Conservation (phyloP, 1,284 basidiomycete genomes). For the Takashimella tepidaria region DNA sequence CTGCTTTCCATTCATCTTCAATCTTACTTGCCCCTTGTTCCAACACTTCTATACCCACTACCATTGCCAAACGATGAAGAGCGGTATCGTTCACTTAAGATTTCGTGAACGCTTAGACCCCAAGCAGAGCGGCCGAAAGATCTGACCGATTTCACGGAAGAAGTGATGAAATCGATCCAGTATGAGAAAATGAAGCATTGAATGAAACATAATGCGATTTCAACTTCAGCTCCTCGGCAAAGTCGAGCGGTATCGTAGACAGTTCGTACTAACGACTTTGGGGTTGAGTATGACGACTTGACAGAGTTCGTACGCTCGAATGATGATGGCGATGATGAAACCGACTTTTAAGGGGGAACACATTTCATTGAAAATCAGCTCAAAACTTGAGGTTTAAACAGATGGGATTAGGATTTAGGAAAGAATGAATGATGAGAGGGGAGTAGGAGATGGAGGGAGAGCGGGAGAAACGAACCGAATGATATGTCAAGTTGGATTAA, state of each 20-base stretch:
- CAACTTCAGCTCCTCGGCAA: background rate
- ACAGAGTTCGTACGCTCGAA: background rate
- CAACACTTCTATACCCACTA: too few relatives aligned
- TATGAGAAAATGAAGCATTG: background rate
- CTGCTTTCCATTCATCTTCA: background rate
- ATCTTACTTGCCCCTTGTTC: background rate
- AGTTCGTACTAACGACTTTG: background rate
- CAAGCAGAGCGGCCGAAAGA: background rate
- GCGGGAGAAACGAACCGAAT: too few relatives aligned
- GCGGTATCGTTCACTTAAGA: background rate
- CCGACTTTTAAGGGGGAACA: too few relatives aligned
- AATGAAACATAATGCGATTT: background rate
- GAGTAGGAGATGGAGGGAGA: too few relatives aligned
- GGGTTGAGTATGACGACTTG: background rate
- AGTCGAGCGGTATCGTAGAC: background rate
- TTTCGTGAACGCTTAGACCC: background rate
- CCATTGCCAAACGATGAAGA: too few relatives aligned
- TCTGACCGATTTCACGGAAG: background rate
- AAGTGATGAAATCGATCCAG: background rate
- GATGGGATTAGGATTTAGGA: too few relatives aligned
- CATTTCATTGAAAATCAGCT: too few relatives aligned
- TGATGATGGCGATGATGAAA: background rate
- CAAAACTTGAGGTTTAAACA: too few relatives aligned
- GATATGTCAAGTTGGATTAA: background rate
- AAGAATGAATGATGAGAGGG: too few relatives aligned